A percentile compares a stretch with the other conserved stretches of the same genome.
These are phyloP conservation scores for Arctium lappa DNA, from an alignment of 129 eudicot species.

Conservation along the genomic window DNA sequence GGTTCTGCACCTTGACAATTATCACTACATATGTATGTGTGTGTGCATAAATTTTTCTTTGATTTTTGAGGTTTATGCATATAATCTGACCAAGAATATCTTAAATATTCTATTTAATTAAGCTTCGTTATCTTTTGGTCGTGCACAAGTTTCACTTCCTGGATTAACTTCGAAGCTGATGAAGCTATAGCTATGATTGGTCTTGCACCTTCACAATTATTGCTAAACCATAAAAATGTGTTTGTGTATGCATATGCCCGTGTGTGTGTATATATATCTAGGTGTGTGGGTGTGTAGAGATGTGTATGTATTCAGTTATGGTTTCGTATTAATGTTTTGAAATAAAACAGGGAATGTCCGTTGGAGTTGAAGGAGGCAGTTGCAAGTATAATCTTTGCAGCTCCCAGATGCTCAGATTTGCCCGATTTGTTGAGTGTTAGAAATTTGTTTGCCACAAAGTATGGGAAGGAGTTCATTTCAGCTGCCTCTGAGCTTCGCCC, in stretches of 20 bases:
- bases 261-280: not conserved
- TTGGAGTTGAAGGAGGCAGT: conserved; percentile 89
- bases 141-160: not conserved
- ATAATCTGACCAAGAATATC: not conserved
- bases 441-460: conserved; percentile 74
- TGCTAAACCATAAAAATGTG: too few relatives aligned
- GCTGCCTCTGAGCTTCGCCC: conserved; percentile 97
- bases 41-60: not conserved
- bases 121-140: not conserved
- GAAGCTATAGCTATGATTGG: not conserved
- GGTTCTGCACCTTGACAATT: too few relatives aligned
- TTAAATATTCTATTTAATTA: not conserved
- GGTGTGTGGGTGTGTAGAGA: not conserved
- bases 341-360: conserved; percentile 77
- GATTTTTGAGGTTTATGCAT: not conserved
- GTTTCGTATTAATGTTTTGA: not conserved
- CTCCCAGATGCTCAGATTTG: conserved; percentile 96
- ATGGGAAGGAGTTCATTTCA: conserved; percentile 85
- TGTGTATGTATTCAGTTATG: not conserved
- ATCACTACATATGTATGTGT: too few relatives aligned
- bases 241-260: not conserved
- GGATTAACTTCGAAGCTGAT: not conserved
- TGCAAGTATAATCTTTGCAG: conserved; percentile 92
- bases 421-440: conserved; percentile 79
- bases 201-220: not conserved